These are phyloP conservation scores for Pythium monospermum DNA, from an alignment of 352 stramenopile genomes.

Conservation along the genomic window DNA sequence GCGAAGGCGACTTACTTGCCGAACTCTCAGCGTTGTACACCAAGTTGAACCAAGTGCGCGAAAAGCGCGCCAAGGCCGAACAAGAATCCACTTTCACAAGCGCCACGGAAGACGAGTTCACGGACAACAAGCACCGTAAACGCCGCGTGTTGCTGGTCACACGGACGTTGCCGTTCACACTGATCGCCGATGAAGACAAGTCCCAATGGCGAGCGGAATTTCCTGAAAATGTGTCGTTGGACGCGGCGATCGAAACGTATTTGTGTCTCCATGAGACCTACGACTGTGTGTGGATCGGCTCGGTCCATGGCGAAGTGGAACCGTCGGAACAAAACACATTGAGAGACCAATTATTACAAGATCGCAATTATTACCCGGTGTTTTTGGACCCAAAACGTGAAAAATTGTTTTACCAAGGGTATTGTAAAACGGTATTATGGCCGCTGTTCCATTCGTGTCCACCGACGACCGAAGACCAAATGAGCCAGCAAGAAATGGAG, in stretches of 20 bases:
- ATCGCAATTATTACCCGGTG: slow-evolving; percentile 90
- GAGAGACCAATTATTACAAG: slow-evolving; percentile 79
- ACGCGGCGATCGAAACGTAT: slow-evolving; percentile 76
- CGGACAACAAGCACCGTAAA: slow-evolving; percentile 29
- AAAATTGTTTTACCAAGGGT: slow-evolving; percentile 87
- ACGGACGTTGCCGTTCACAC: slow-evolving; percentile 66
- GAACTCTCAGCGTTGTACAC: slow-evolving; percentile 75
- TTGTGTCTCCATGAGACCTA: slow-evolving; percentile 72
- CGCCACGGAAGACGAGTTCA: slow-evolving; percentile 17
- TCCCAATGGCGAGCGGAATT: slow-evolving; percentile 83
- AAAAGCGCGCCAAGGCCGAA: slow-evolving; percentile 71
- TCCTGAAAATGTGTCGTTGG: slow-evolving; percentile 57
- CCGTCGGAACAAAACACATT: slow-evolving; percentile 76
- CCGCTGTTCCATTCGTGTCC: slow-evolving; percentile 87
- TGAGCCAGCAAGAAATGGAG: slow-evolving; percentile 53
- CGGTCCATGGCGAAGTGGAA: slow-evolving; percentile 76
- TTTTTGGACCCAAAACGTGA: slow-evolving; percentile 85
- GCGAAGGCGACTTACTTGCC: slow-evolving; percentile 54
- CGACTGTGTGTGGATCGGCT: slow-evolving; percentile 83
- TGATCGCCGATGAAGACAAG: slow-evolving; percentile 74
- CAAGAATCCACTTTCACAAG: slow-evolving; percentile 30
- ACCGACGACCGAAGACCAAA: slow-evolving; percentile 72
- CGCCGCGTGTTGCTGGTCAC: slow-evolving; percentile 73
- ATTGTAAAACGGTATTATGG: slow-evolving; percentile 90
- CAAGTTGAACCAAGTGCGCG: slow-evolving; percentile 78